A percentile compares a stretch with the other conserved stretches of the same genome.
phyloP scores from a whole-genome alignment of 164 flowering plant genomes.

The Umbellularia californica region DNA sequence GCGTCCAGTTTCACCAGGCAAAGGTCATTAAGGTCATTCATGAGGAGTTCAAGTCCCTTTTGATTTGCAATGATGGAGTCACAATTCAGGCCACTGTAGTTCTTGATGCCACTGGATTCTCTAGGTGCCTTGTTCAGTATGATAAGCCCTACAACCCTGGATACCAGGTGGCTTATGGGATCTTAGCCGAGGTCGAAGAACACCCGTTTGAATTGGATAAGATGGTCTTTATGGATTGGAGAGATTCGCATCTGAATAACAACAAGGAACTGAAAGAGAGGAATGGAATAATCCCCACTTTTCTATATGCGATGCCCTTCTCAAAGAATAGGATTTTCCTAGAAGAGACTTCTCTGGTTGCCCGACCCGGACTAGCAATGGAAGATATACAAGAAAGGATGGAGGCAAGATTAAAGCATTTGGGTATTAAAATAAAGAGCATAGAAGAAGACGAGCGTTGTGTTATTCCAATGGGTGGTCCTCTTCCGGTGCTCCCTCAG shows the following conservation, averaged over 20 bases:
- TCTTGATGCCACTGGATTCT: conserved; percentile 92
- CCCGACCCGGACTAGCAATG: conserved; percentile 75
- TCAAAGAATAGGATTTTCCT: conserved; percentile 70
- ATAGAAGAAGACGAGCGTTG: conserved; percentile 92
- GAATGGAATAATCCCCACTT: conserved; percentile 75
- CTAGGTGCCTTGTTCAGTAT: conserved; percentile 77
- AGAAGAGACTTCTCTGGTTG: conserved; percentile 92
- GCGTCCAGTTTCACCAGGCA: conserved; percentile 88
- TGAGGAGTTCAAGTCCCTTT: conserved; percentile 63
- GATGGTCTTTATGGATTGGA: conserved; percentile 98
- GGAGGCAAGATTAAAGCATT: conserved; percentile 77
- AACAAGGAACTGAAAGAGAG: conserved; percentile 46
- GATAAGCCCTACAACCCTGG: conserved; percentile 93
- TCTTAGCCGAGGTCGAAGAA: conserved; percentile 84
- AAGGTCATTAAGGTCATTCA: conserved; percentile 78
- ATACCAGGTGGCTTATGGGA: conserved; percentile 92
- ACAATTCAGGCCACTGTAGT: conserved; percentile 75
- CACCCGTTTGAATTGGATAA: conserved; percentile 89
- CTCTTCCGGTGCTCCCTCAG: conserved; percentile 89
- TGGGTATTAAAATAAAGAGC: conserved; percentile 79
- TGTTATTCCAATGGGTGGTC: conserved; percentile 94
- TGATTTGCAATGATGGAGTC: conserved; percentile 80
- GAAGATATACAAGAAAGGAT: conserved; percentile 82
- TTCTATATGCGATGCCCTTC: conserved; percentile 96
- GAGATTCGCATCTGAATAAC: conserved; percentile 65